Percentiles rank a stretch among this genome's conserved stretches.
Evolutionary conservation across 257 asterid genomes (phyloP).

Genomic region (Handroanthus guayacan): DNA sequence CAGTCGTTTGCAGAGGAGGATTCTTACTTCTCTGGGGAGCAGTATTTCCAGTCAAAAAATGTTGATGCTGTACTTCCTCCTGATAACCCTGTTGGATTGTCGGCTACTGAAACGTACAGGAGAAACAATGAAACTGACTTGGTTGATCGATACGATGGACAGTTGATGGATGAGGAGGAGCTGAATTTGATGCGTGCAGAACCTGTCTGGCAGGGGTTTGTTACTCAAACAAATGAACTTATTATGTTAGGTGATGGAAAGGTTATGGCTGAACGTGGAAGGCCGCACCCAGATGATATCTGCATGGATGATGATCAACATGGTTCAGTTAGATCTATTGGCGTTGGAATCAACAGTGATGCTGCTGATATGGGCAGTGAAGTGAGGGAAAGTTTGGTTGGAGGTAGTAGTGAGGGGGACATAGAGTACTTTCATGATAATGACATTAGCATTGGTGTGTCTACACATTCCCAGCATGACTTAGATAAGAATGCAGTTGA

Average conservation of each 20-base stretch:
- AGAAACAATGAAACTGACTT: conserved; percentile 53
- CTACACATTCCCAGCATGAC: conserved; percentile 50
- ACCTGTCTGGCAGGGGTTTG: conserved; percentile 96
- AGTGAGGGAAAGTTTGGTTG: conserved; percentile 87
- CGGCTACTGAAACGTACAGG: conserved; percentile 53
- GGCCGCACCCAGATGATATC: conserved; percentile 62
- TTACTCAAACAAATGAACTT: conserved; percentile 74
- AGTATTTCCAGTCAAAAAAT: conserved; percentile 69
- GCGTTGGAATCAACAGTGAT: conserved; percentile 94
- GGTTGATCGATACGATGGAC: conserved; percentile 75
- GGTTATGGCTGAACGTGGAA: conserved; percentile 57
- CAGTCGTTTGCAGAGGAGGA: conserved; percentile 94
- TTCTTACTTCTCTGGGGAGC: conserved; percentile 90
- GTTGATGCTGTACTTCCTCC: conserved; percentile 65
- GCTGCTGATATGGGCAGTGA: conserved; percentile 95
- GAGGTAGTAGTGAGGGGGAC: conserved; percentile 97
- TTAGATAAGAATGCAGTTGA: conserved; percentile 52
- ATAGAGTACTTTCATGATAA: conserved; percentile 68
- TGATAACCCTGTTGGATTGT: conserved; percentile 58
- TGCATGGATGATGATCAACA: conserved; percentile 86
- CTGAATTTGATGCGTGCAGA: conserved; percentile 75
- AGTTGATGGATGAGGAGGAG: conserved; percentile 82
- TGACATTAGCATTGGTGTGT: conserved; percentile 52
- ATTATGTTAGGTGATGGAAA: conserved; percentile 65
- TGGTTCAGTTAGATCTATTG: conserved; percentile 92